Conservation (phyloP, 176 grass and related monocot species). For the sorghum (Sorghum bicolor) region Sorghum_bicolor_NCBIv3 NC_012871.2:73224501-73225000, state of each 20-base stretch:
- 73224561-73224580: constrained; percentile 45
- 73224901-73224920: constrained; percentile 37
- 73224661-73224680: constrained; percentile 63
- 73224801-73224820: constrained; percentile 76
- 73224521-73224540: constrained; percentile 66
- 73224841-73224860: constrained; percentile 87
- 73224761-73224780: constrained; percentile 94
- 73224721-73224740: constrained; percentile 54
- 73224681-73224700: constrained; percentile 62
- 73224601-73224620: constrained; percentile 47
- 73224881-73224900: constrained; percentile 77
- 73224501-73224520: constrained; percentile 86
- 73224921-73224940: constrained; percentile 36
- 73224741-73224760: constrained; percentile 87
- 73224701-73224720: constrained; percentile 41
- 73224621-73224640: constrained; percentile 44
- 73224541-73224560: constrained; percentile 38
- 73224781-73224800: constrained; percentile 87
- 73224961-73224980: constrained; percentile 46
- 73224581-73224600: constrained; percentile 42
- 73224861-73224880: constrained; percentile 75
- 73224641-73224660: constrained; percentile 42
- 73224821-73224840: constrained; percentile 75
- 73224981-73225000: constrained; percentile 56
- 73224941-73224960: constrained; percentile 49